A percentile compares a stretch with the other conserved stretches of the same genome.
These are phyloP conservation scores for Globisporangium carolinianum DNA, from an alignment of 352 stramenopile genomes.

Conservation along the genomic window DNA sequence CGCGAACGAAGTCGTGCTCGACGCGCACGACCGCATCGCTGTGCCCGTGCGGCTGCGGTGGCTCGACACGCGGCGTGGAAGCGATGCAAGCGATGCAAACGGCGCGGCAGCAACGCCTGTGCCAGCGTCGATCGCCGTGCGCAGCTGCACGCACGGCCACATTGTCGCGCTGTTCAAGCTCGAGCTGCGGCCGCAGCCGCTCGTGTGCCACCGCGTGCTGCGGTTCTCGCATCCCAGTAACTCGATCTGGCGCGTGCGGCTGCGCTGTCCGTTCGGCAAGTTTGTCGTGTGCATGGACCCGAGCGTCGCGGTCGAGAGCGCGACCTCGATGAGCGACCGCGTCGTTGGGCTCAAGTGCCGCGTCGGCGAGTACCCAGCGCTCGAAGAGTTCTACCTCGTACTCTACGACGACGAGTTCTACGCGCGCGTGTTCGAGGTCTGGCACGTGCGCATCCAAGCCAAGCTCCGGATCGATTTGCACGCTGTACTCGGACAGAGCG, in stretches of 20 bases:
- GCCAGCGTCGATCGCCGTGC: conserved; percentile 64
- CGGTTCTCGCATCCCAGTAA: conserved; percentile 52
- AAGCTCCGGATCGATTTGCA: conserved; percentile 84
- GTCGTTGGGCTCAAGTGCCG: conserved; percentile 78
- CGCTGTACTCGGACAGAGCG: conserved; percentile 76
- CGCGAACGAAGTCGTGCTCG: conserved; percentile 81
- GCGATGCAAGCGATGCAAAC: conserved; percentile 2
- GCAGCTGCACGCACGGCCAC: conserved; percentile 86
- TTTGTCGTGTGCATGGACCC: conserved; percentile 68
- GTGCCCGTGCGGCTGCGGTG: conserved; percentile 88
- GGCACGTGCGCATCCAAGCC: conserved; percentile 74
- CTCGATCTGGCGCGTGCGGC: conserved; percentile 55
- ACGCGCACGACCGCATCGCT: conserved; percentile 71
- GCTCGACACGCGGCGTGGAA: conserved; percentile 24
- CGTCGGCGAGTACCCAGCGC: conserved; percentile 72
- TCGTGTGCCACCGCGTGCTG: conserved; percentile 80
- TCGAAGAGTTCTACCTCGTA: conserved; percentile 88
- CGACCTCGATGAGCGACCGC: conserved; percentile 9
- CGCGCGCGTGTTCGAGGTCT: conserved; percentile 71
- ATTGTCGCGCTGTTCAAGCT: conserved; percentile 87
- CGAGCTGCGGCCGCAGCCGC: conserved; percentile 61
- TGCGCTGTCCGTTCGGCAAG: conserved; percentile 39
- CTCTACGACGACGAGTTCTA: conserved; percentile 87
- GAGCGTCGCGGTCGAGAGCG: conserved; percentile 46
- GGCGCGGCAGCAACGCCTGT: conserved; percentile 11